Percentiles rank a stretch among this genome's conserved stretches.
Evolutionary conservation across 2,329 filamentous ascomycete species (phyloP).

Genomic region (Neofusicoccum laricinum): DNA sequence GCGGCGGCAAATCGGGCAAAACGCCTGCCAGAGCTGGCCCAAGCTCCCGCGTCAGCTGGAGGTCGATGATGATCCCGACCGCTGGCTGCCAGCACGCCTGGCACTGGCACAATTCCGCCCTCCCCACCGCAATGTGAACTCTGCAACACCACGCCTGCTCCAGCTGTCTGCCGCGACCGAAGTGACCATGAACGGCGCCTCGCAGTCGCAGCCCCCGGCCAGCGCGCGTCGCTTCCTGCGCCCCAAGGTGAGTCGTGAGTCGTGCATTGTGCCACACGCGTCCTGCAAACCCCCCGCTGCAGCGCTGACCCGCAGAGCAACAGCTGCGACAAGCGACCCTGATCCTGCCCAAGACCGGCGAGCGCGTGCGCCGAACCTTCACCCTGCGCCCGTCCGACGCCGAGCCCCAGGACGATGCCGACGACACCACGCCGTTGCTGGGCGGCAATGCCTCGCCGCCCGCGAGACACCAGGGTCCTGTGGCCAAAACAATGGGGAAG

Average conservation of each 20-base stretch:
- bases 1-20: slow-evolving; percentile 6
- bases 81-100: not conserved
- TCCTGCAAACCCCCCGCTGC: not conserved
- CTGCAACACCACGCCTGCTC: not conserved
- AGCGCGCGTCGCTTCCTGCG: slow-evolving; percentile 35
- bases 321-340: slow-evolving; percentile 81
- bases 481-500: slow-evolving; percentile 33
- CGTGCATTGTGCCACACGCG: slow-evolving; percentile 18
- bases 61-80: slow-evolving; percentile 14
- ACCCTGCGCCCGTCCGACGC: slow-evolving; percentile 62
- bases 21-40: not conserved
- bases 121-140: not conserved
- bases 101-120: slow-evolving; percentile 2
- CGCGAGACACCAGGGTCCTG: slow-evolving; percentile 29
- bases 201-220: slow-evolving; percentile 17
- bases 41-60: slow-evolving; percentile 13
- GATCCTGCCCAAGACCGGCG: slow-evolving; percentile 80
- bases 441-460: slow-evolving; percentile 17
- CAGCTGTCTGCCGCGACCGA: not conserved
- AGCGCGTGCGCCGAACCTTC: slow-evolving; percentile 76
- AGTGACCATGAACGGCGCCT: slow-evolving; percentile 18
- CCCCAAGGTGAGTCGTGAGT: slow-evolving; percentile 30
- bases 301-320: slow-evolving; percentile 21
- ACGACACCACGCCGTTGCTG: slow-evolving; percentile 56
- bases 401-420: slow-evolving; percentile 63